phyloP scores from a whole-genome alignment of 306 rosid genomes.

The Spatholobus suberectus region DNA sequence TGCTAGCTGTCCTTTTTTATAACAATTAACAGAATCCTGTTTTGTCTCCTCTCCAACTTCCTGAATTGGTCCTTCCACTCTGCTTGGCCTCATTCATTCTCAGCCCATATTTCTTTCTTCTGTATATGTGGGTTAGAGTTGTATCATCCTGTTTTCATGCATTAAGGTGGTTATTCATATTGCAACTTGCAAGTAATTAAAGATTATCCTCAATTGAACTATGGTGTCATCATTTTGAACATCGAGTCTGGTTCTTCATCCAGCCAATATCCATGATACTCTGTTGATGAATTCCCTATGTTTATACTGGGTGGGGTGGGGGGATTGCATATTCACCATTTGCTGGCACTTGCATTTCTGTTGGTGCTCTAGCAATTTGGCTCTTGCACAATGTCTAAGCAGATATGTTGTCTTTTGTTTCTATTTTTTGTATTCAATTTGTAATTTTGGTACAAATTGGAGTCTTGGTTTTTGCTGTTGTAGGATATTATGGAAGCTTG shows the following conservation, averaged over 20 bases:
- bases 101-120: background rate
- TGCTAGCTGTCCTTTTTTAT: background rate
- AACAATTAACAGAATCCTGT: background rate
- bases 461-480: background rate
- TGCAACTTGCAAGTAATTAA: background rate
- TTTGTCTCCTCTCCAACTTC: background rate
- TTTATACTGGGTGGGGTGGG: background rate
- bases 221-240: background rate
- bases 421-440: background rate
- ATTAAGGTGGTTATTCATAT: background rate
- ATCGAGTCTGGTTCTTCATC: background rate
- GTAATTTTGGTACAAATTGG: background rate
- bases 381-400: background rate
- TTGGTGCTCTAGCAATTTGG: background rate
- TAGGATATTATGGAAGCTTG: background rate
- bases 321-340: background rate
- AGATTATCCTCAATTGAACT: background rate
- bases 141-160: background rate
- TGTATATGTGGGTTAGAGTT: background rate
- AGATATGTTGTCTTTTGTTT: background rate
- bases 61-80: background rate
- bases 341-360: background rate
- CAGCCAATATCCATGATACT: background rate
- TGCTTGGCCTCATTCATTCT: background rate
- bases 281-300: background rate